Conservation (phyloP, 1,284 basidiomycete species). For the Calocybe gambosa region DNA sequence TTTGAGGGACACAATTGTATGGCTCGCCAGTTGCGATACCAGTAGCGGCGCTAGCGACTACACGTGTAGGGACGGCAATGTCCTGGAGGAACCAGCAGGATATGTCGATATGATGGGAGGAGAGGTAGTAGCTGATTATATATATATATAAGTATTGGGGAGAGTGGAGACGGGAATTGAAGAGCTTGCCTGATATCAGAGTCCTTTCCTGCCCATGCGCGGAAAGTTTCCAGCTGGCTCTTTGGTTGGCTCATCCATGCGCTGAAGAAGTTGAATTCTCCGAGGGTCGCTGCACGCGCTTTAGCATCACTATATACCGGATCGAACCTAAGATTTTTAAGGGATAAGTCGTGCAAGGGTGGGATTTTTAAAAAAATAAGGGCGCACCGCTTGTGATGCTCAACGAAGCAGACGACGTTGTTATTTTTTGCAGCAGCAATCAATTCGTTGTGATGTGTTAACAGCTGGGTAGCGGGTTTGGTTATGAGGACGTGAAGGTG, state of each 20-base stretch:
- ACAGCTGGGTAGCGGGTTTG: slow-evolving; percentile 85
- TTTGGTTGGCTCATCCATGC: slow-evolving; percentile 96
- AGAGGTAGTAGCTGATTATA: slow-evolving; percentile 77
- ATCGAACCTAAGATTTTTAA: slow-evolving; percentile 56
- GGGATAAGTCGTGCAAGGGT: too few relatives aligned
- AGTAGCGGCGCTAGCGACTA: slow-evolving; percentile 82
- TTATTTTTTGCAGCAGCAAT: slow-evolving; percentile 71
- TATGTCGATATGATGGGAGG: slow-evolving; percentile 89
- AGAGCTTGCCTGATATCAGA: slow-evolving; percentile 71
- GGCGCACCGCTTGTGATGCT: slow-evolving; percentile 73
- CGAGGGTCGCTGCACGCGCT: slow-evolving; percentile 68
- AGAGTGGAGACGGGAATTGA: not conserved
- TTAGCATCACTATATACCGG: slow-evolving; percentile 90
- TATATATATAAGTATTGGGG: not conserved
- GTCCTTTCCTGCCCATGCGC: slow-evolving; percentile 90
- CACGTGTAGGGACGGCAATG: slow-evolving; percentile 71
- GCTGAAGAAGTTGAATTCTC: slow-evolving; percentile 89
- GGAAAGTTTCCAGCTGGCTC: slow-evolving; percentile 89
- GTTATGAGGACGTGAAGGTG: slow-evolving; percentile 87
- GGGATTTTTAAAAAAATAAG: not conserved
- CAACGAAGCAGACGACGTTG: slow-evolving; percentile 85
- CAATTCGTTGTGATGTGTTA: slow-evolving; percentile 77
- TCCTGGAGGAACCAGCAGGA: slow-evolving; percentile 90
- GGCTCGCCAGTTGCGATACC: slow-evolving; percentile 86
- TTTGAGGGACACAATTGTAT: slow-evolving; percentile 77